Base-by-base conservation (phyloP, 2,329 filamentous ascomycete genomes). In the Fusarium continuum region DNA sequence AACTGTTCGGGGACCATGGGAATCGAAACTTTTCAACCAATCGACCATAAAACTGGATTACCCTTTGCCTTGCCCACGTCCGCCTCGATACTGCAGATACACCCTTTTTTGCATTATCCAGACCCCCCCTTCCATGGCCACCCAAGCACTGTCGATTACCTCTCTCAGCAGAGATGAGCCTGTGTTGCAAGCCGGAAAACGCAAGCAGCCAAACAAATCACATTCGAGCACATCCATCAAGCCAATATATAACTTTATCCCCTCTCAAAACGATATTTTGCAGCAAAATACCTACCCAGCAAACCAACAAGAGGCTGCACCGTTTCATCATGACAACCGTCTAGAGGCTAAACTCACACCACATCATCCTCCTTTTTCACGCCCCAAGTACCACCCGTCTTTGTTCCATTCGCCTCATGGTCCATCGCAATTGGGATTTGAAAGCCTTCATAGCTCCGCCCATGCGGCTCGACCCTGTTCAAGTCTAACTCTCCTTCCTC, bases 391-490 rank as follows among this genome's bases (percentile, higher is more conserved):
- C 39, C 23, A 20, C 34, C 39, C 28, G n/a, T 39, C 48, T 44
- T 59, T 55, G 55, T 38, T 49, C 36, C 19, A 44, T 16, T 47
- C 41, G 41, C 40, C 28, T 57, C 55, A 65, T 38, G 61, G 56
- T 53, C 56, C 55, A 54, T 65, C 61, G 16, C 61, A 56, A 63
- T 57, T 54, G 43, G 39, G 36, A 58, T 38, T 40, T 47, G 46
- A 45, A 62, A 48, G 43, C 28, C 40, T 41, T 59, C 40, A 38
- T 45, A 44, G 50, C 34, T 25, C 43, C 29, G 26, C 40, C 20
- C 32, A 14, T n/a, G 47, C 44, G 17, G 35, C 35, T 64, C 29
- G 41, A 51, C 26, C 40, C 47, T 41, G 29, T 11, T n/a, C 48
- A 41, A 34, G 28, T 55, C 31, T 36, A 14, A 16, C 34, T 52